A percentile compares a stretch with the other conserved stretches of the same genome.
Conservation (phyloP, 2,329 filamentous ascomycete genomes). For the Aureobasidium zeae region DNA sequence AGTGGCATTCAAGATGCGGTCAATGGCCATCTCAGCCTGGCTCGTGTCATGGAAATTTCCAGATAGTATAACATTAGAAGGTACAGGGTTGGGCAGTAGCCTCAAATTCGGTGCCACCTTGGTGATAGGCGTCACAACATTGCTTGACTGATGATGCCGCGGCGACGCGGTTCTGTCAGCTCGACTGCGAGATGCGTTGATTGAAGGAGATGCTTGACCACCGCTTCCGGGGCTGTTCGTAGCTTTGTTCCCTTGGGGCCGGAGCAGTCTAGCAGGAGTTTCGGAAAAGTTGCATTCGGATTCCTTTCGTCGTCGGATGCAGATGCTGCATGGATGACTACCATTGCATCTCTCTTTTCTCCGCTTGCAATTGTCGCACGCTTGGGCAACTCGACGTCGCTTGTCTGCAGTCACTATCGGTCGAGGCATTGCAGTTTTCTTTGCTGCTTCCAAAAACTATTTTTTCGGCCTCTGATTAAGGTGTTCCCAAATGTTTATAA, state of each 20-base stretch:
- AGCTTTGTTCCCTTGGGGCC: background rate
- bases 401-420: constrained; percentile 14
- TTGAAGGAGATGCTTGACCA: background rate
- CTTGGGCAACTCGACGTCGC: constrained; percentile 25
- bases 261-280: constrained; percentile 19
- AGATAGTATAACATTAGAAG: constrained; percentile 19
- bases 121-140: background rate
- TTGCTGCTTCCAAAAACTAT: background rate
- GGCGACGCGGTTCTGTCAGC: background rate
- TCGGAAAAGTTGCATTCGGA: constrained; percentile 31
- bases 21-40: constrained; percentile 5
- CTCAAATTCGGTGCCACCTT: background rate
- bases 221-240: background rate
- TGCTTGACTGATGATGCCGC: background rate
- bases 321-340: constrained; percentile 43
- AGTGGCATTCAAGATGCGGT: constrained; percentile 23
- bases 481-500: too few relatives aligned
- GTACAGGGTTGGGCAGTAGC: background rate
- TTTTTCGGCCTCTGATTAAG: too few relatives aligned
- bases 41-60: constrained; percentile 22
- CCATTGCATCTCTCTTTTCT: constrained; percentile 47
- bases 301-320: constrained; percentile 33
- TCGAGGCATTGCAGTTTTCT: constrained; percentile 4
- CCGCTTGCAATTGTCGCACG: constrained; percentile 39
- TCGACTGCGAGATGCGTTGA: background rate